Conservation (phyloP, 495 filamentous ascomycete genomes). For the Bryoglossum gracile region DNA sequence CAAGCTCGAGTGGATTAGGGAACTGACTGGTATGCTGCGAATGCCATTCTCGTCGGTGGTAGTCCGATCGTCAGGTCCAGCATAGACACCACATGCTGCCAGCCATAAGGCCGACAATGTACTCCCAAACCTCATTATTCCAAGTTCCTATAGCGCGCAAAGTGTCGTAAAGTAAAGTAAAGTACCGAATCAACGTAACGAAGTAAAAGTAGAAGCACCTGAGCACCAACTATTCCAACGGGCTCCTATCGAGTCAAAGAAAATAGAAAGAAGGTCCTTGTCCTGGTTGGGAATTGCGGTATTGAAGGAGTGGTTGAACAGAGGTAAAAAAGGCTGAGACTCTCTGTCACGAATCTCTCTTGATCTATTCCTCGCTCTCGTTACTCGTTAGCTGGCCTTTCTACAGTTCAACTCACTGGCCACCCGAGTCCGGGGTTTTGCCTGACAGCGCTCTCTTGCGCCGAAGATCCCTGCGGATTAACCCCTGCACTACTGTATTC, state of each 20-base stretch:
- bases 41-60: constrained; percentile 40
- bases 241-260: no score
- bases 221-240: no score
- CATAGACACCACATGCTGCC: constrained; percentile 42
- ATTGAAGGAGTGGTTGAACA: not conserved
- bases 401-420: not conserved
- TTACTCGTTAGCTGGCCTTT: constrained; percentile 23
- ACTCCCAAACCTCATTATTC: constrained; percentile 41
- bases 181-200: no score
- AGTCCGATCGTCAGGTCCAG: constrained; percentile 17
- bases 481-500: not conserved
- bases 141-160: no score
- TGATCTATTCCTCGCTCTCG: no score
- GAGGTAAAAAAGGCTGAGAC: constrained; percentile 8
- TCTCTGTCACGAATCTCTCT: no score
- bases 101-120: constrained; percentile 47
- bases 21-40: constrained; percentile 49
- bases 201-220: no score
- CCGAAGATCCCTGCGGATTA: not conserved
- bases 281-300: no score
- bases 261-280: no score
- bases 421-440: constrained; percentile 12
- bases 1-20: not conserved
- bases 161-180: no score
- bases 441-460: not conserved